Conservation (phyloP, 1,139 yeast species). For the Kodamaea derodonti region DNA sequence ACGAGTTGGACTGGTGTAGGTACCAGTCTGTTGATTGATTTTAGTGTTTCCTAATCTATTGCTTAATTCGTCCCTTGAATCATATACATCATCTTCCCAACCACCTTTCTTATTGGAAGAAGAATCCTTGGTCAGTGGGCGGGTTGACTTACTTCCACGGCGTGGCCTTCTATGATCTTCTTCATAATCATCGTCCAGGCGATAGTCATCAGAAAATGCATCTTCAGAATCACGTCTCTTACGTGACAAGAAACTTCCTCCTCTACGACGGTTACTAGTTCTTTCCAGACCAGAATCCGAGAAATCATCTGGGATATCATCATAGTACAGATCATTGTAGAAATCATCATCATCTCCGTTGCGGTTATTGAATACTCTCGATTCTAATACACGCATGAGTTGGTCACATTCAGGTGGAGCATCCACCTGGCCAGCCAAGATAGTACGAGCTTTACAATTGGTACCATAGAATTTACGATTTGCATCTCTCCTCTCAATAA, state of each 20-base stretch:
- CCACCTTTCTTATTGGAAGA: conserved; percentile 29
- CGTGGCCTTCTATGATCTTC: conserved; percentile 8
- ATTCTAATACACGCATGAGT: conserved; percentile 78
- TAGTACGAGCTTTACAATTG: conserved; percentile 78
- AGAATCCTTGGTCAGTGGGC: conserved; percentile 4
- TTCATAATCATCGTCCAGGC: conserved; percentile 30
- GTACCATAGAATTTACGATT: conserved; percentile 91
- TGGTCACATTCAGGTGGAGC: conserved; percentile 94
- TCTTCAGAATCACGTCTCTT: conserved; percentile 39
- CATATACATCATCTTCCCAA: conserved; percentile 88
- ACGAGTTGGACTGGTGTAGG: conserved; percentile 29
- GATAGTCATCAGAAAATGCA: conserved; percentile 33
- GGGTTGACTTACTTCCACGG: conserved; percentile 1
- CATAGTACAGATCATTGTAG: conserved; percentile 57
- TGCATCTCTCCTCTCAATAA: conserved; percentile 94
- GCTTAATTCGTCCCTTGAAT: conserved; percentile 36
- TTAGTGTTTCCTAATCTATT: conserved; percentile 30
- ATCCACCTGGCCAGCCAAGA: conserved; percentile 81
- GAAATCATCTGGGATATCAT: conserved; percentile 71
- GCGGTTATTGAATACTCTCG: conserved; percentile 73
- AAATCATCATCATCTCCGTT: conserved; percentile 46
- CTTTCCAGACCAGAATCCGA: conserved; percentile 43
- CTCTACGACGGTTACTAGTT: conserved; percentile 17
- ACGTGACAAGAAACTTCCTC: conserved; percentile 15
- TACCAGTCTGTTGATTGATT: conserved; percentile 16